Base-by-base conservation (phyloP, 306 rosid species). In the Sicyos baderoa region DNA sequence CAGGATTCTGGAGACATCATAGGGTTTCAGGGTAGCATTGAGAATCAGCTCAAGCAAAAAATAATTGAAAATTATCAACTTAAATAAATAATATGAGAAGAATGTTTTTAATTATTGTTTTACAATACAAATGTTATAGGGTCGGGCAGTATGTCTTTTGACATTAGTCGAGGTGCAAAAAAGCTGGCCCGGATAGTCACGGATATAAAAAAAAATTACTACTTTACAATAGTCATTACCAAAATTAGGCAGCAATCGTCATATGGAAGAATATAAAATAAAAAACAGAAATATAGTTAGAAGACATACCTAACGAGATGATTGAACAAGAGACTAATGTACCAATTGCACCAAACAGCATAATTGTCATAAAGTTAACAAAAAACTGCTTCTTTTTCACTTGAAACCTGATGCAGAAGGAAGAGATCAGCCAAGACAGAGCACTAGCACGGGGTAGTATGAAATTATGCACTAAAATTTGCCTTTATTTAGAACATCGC, bases 381-480 rank as follows among this genome's bases (percentile, higher is more conserved):
- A 94, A 94, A 78, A 94, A 94, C 76, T 83, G 97, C 86, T 94
- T 94, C 96, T 94, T 94, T 80, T 94, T 94, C 81, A 94, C 99
- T 80, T 94, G 99, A 82, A 94, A 94, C 83, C 99, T 94, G 97
- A 56, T 74, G 74, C 37, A 76, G 50, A 79, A 54, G 45, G 51
- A 49, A 53, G 48, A 69, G 57, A 15, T 58, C 58, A 57, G 58
- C 72, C 56, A 67, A 16, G 45, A 48, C 9, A 27, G n/a, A 67
- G 45, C 57, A 67, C 45, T 4, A 4, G 55, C n/a, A 14, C 45
- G 8, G 71, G 7, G 22, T 66, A 66, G 55, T 48, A 66, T 22
- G 16, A 65, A 8, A 65, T 45, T 7, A 7, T 14, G 17, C 54
- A 44, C 21, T 22, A 47, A 45, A 14, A 66, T 27, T 44, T 3